Base-by-base conservation (phyloP, 2,329 filamentous ascomycete species). In the Aplosporella prunicola region DNA sequence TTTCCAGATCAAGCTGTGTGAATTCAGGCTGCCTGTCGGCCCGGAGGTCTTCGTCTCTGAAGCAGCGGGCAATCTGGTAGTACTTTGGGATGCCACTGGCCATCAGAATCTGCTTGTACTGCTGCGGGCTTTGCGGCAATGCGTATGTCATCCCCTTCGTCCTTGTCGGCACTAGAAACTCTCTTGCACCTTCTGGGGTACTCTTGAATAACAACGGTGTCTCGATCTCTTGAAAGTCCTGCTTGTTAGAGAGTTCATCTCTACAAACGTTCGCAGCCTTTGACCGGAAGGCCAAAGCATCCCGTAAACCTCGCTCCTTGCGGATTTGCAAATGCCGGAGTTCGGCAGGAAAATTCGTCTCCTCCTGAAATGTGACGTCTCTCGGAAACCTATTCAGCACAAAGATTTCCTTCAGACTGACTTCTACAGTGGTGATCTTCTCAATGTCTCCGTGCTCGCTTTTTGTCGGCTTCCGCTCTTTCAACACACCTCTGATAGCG, bases 31-130 rank as follows among this genome's bases (percentile, higher is more conserved):
- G 91, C 26, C 91, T 72, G 57, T 98, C 93, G 1, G 89, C 84
- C 14, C 91, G 74, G 23, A 91, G 68, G 57, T 96, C 93, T 55
- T 98, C 91, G 52, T 98, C 93, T 10, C 91, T 79, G 61, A 95
- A 98, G 55, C 91, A 98, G 45, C 78, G 80, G 2, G 91, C 93
- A 62, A 95, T 86, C 51, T 98, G 91, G 59, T 81, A 93, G 57
- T 98, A 98, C 26, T 73, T 76, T 1, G 71, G 64, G 9, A 95
- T 73, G 0, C 89, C 89, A 43, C 83, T 82, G 0, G 87, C 84
- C 87, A 98, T 96, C 27, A 98, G 72, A 2, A 95, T 84, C 63
- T 98, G 91, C 63, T 98, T 98, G 57, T 96, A 98, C 58, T 98
- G 91, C 58, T 98, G 91, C 0, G 91, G 91, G 47, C 89, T 96